Conservation (phyloP, 768 basidiomycete genomes). For the Phlebiopsis flavidoalba region DNA sequence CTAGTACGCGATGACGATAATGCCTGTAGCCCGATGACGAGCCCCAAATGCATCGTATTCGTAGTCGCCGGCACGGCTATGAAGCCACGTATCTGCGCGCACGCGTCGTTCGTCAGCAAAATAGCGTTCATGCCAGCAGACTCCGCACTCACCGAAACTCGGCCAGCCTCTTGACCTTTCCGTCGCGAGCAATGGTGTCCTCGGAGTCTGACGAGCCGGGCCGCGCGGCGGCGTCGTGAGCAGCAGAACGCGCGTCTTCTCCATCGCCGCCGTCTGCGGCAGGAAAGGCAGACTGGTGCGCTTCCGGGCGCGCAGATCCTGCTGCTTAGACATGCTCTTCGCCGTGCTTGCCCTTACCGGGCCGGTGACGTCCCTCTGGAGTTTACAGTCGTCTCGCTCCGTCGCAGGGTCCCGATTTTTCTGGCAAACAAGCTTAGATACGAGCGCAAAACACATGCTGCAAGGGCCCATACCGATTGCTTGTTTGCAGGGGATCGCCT, state of each 20-base stretch:
- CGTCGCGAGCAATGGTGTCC: background rate
- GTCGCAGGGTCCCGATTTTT: constrained; percentile 31
- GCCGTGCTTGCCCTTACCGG: constrained; percentile 14
- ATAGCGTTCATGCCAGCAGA: background rate
- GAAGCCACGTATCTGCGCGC: constrained; percentile 9
- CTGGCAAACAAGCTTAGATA: constrained; percentile 16
- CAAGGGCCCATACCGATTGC: constrained; percentile 8
- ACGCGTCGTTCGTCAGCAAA: background rate
- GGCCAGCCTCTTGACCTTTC: constrained; percentile 16
- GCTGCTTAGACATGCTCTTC: constrained; percentile 12
- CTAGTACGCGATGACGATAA: background rate
- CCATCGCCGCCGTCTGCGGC: constrained; percentile 12
- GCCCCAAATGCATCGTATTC: too few species aligned
- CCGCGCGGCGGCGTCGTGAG: constrained; percentile 13
- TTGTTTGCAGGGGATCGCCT: background rate
- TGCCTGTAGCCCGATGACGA: background rate
- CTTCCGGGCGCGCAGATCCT: constrained; percentile 20
- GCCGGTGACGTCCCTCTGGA: constrained; percentile 35
- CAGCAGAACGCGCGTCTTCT: constrained; percentile 1
- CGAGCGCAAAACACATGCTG: background rate
- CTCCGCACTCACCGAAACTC: constrained; percentile 22
- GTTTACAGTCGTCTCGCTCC: constrained; percentile 45
- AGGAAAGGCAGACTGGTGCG: constrained; percentile 17
- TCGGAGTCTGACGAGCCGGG: constrained; percentile 13
- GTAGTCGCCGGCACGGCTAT: background rate